Base-by-base conservation (phyloP, 805 yeast species). In the Tanozyma kutaoensis region DNA sequence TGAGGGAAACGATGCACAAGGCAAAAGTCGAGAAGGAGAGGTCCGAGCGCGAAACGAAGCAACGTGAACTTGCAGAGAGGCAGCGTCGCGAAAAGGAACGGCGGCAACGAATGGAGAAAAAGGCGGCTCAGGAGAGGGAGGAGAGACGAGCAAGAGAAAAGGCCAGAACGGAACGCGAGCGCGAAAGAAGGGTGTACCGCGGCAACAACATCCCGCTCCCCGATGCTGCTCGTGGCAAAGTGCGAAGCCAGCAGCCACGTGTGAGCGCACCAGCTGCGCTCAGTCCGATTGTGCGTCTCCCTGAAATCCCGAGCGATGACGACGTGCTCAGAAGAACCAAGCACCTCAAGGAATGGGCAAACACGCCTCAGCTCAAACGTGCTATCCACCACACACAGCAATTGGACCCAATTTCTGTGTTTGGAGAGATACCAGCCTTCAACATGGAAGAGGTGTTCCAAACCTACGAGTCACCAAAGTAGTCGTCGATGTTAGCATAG, bases 371-470 rank as follows among this genome's bases (percentile, higher is more conserved):
- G 28, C 35, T 59, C 8, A 43, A 48, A 10, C 35, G 36, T 25
- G 34, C 45, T 9, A 38, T 55, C 18, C 33, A 40, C 26, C 45
- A 46, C 24, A 50, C 48, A 29, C 42, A 39, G 22, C 30, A 34
- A 33, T 52, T 76, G 33, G 76, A 82, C 41, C 86, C 91, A 0
- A 71, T 62, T 34, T 45, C 60, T 12, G 66, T 82, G 1, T 81
- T 84, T 52, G 94, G 93, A 0, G 76, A 79, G 5, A 66, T 78
- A 18, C 77, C 79, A 0, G 73, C 73, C 2, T 52, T 79, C 31
- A 67, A 72, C 28, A 71, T 76, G 54, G 81, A 72, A 28, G 82
- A 74, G 35, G 69, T 79, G 3, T 81, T 79, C 43, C 65, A 60
- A 21, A 43, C 71, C 3, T 17, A 8, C 20, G 8, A 10, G 20